These are phyloP conservation scores for Naematelia encephala DNA, from an alignment of 768 basidiomycete genomes.

Conservation along the genomic window DNA sequence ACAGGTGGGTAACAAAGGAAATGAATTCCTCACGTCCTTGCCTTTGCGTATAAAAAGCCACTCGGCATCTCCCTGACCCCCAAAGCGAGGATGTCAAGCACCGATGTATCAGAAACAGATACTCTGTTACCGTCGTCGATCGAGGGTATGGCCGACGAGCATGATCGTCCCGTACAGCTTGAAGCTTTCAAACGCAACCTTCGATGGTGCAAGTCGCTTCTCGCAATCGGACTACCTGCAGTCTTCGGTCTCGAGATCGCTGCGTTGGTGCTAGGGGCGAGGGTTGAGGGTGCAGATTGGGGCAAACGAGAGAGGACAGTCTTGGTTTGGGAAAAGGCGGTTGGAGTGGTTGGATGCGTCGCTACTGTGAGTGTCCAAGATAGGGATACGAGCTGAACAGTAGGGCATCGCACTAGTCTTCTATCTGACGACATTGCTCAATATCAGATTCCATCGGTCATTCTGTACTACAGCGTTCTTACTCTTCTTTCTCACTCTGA, in stretches of 20 bases:
- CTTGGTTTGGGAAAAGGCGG: background rate
- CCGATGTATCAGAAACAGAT: conserved; percentile 12
- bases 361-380: background rate
- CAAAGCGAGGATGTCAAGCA: background rate
- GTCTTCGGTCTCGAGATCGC: conserved; percentile 14
- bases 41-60: too few relatives aligned
- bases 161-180: conserved; percentile 22
- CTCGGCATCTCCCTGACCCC: background rate
- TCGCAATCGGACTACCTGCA: conserved; percentile 11
- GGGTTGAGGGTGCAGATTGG: background rate
- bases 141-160: conserved; percentile 5
- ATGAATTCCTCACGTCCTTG: too few relatives aligned
- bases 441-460: conserved; percentile 18
- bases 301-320: background rate
- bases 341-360: background rate
- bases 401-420: background rate
- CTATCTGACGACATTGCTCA: background rate
- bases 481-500: conserved; percentile 3
- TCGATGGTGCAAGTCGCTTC: conserved; percentile 9
- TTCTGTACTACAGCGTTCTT: conserved; percentile 23
- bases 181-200: conserved; percentile 23
- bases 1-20: too few relatives aligned
- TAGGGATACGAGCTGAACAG: background rate
- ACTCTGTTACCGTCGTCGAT: conserved; percentile 13
- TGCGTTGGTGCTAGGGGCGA: background rate